phyloP scores from a whole-genome alignment of 2,329 filamentous ascomycete genomes.

The Neonectria neomacrospora region DNA sequence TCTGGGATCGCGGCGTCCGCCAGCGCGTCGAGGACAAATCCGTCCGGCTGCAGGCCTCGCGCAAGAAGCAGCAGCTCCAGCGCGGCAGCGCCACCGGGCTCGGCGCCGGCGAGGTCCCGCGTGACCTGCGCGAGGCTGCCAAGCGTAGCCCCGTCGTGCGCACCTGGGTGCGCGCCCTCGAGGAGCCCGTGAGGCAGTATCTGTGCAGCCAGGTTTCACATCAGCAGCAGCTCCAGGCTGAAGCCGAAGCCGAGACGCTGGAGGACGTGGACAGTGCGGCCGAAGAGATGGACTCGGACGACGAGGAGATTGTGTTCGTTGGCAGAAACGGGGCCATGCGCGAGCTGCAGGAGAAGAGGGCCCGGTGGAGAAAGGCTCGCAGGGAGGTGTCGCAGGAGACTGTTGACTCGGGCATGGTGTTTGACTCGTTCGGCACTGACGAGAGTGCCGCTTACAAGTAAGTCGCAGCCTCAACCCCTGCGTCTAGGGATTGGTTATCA shows the following conservation, averaged over 20 bases:
- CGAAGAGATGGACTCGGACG: constrained; percentile 61
- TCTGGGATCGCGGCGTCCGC: constrained; percentile 75
- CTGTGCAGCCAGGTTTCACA: constrained; percentile 63
- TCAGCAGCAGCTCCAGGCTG: constrained; percentile 23
- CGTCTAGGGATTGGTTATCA: not conserved
- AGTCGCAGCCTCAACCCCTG: constrained; percentile 48
- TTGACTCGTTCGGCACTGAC: constrained; percentile 82
- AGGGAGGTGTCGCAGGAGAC: constrained; percentile 69
- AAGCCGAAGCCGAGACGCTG: constrained; percentile 22
- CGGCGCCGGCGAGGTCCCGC: constrained; percentile 72
- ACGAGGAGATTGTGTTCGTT: constrained; percentile 94
- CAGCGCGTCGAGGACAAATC: constrained; percentile 62
- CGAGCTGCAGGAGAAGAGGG: constrained; percentile 49
- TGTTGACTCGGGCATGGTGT: constrained; percentile 73
- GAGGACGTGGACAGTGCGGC: constrained; percentile 46
- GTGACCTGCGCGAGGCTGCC: constrained; percentile 81
- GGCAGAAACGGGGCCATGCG: constrained; percentile 73
- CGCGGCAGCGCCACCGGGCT: constrained; percentile 55
- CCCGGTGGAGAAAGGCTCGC: constrained; percentile 60
- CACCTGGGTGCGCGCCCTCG: constrained; percentile 82
- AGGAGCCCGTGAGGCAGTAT: constrained; percentile 84
- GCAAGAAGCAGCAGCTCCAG: constrained; percentile 59
- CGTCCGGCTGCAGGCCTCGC: constrained; percentile 53
- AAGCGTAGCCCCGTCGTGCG: constrained; percentile 85
- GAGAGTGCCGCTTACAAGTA: constrained; percentile 84